Base-by-base conservation (phyloP, 1,139 yeast genomes). In the Taphrina communis region DNA sequence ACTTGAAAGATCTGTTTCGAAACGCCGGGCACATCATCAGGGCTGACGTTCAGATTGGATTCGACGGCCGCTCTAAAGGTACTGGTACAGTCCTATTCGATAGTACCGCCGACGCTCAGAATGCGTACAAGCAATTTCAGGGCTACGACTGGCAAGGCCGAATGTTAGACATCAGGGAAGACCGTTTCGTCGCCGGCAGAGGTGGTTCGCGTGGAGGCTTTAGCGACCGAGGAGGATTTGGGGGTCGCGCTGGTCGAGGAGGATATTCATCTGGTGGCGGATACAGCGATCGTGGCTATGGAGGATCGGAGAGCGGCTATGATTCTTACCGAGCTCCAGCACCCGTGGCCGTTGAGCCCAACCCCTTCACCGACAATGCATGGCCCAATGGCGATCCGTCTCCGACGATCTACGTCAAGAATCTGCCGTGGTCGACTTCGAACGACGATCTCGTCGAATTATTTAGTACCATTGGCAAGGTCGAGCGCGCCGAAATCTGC, bases 131-230 rank as follows among this genome's bases (percentile, higher is more conserved):
- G 80, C 88, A 87, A 78, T 93, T 91, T 78, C 90, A 92, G 81
- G 97, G 97, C 81, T 90, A 89, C 93, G 86, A 90, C 77, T 87
- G 91, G 83, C 89, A 90, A 79, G 97, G 93, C 77, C 89, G 89
- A 78, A 92, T 88, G 80, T 90, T 93, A 71, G 94, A 82, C 77
- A 97, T 93, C 77, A 74, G 73, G 35, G 72, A 71, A 53, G 75
- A 73, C 61, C 70, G 74, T 1, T 73, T 65, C 56, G 73, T 72
- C 6, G 44, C 50, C 12, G 65, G 70, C 11, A 68, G 71, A 8
- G 72, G 71, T 51, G 73, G 72, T 19, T 70, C 71, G 44, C 65
- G 67, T 5, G 60, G 73, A 39, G 68, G 68, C 39, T 42, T 35
- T 68, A 70, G 72, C 61, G 69, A 63, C 50, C 56, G 69, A 48